Conservation (phyloP, 1,284 basidiomycete species). For the Inonotus obliquus region DNA sequence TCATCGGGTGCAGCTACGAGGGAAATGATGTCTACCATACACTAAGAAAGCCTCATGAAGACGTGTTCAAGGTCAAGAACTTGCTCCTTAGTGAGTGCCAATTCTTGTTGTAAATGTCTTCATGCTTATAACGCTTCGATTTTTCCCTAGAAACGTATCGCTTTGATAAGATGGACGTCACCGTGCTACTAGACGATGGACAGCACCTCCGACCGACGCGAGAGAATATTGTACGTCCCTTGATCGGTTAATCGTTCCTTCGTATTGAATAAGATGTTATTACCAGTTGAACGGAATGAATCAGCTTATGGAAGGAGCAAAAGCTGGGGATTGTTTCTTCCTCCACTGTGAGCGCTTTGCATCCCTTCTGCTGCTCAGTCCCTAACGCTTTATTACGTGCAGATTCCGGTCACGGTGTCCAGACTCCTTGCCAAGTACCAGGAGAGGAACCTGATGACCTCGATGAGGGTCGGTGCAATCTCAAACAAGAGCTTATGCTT, state of each 20-base stretch:
- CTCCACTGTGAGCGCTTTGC: slow-evolving; percentile 6
- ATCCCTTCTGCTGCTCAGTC: neutral
- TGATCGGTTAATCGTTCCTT: neutral
- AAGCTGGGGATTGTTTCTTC: slow-evolving; percentile 5
- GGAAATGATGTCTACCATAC: neutral
- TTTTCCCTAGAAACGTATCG: neutral
- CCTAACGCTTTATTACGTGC: neutral
- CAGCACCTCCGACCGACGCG: neutral
- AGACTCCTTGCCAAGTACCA: neutral
- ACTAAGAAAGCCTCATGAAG: slow-evolving; percentile 2
- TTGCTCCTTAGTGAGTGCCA: slow-evolving; percentile 5
- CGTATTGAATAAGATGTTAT: neutral
- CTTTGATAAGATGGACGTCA: slow-evolving; percentile 1
- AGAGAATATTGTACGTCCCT: slow-evolving; percentile 9
- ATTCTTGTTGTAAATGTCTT: no score
- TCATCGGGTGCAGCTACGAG: slow-evolving; percentile 7
- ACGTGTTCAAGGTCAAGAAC: neutral
- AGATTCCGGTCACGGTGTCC: slow-evolving; percentile 13
- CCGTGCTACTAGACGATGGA: slow-evolving; percentile 5
- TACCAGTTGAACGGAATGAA: slow-evolving; percentile 3
- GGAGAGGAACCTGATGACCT: slow-evolving; percentile 10
- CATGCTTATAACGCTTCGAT: neutral
- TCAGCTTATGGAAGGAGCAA: neutral
- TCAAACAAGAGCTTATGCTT: neutral
- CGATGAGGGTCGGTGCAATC: slow-evolving; percentile 3